Percentiles rank a stretch among this genome's conserved stretches.
Evolutionary conservation across 208 protist species (phyloP).

Genomic region (Zelonia costaricensis): DNA sequence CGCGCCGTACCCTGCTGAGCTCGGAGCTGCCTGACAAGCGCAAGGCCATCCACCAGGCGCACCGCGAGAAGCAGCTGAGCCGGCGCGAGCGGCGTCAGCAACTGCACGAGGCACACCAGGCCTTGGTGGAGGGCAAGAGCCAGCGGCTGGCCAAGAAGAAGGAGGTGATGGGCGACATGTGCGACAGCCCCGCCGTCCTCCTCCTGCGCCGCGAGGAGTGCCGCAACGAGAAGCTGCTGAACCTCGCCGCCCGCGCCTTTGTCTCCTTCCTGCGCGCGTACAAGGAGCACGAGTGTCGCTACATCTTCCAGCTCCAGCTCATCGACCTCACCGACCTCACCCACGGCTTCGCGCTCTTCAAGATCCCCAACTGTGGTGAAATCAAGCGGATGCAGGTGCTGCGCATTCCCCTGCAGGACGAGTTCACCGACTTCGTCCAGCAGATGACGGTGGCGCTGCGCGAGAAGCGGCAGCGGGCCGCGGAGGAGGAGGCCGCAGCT

Average conservation of each 20-base stretch:
- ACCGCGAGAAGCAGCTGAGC: constrained; percentile 69
- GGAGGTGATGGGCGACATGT: constrained; percentile 80
- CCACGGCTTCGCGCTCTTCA: constrained; percentile 91
- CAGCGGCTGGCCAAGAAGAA: constrained; percentile 40
- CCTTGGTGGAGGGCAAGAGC: constrained; percentile 32
- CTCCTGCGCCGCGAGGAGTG: constrained; percentile 58
- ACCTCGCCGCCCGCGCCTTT: constrained; percentile 83
- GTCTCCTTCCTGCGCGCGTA: constrained; percentile 94
- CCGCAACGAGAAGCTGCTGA: constrained; percentile 71
- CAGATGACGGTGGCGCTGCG: constrained; percentile 33
- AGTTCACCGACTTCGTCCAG: constrained; percentile 71
- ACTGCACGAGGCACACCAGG: constrained; percentile 62
- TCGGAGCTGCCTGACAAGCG: constrained; percentile 58
- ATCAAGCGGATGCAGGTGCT: constrained; percentile 86
- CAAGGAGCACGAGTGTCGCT: constrained; percentile 94
- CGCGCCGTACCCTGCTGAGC: constrained; percentile 73
- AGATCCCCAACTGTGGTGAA: constrained; percentile 90
- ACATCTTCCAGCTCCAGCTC: constrained; percentile 92
- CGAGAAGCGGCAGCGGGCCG: constrained; percentile 68
- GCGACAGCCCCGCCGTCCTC: constrained; percentile 66
- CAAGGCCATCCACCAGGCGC: constrained; percentile 72
- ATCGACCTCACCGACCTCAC: constrained; percentile 96
- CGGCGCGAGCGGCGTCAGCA: constrained; percentile 70
- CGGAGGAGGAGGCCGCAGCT: constrained; percentile 49
- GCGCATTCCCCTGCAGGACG: constrained; percentile 79